These are phyloP conservation scores for Achaetomiella virescens DNA, from an alignment of 495 filamentous ascomycete genomes.

Conservation along the genomic window DNA sequence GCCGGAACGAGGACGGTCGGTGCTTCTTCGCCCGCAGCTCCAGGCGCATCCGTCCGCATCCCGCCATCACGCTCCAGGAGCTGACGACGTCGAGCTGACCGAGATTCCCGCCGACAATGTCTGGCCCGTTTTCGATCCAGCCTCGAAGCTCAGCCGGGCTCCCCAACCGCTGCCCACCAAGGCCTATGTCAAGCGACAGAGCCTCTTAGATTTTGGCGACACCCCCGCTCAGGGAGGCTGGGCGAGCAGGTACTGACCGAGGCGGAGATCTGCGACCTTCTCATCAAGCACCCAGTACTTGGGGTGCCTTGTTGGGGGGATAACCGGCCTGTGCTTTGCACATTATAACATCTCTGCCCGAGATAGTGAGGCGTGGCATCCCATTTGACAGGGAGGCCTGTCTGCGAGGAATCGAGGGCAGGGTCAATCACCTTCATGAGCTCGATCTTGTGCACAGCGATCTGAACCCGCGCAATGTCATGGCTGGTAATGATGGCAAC, in stretches of 20 bases:
- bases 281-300: not conserved
- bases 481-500: slow-evolving; percentile 25
- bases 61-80: too few relatives aligned
- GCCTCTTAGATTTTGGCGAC: not conserved
- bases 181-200: not conserved
- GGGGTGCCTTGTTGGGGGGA: not conserved
- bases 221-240: not conserved
- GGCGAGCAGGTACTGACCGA: not conserved
- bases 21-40: not conserved
- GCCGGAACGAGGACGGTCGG: not conserved
- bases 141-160: not conserved
- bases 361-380: not conserved
- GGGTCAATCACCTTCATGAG: slow-evolving; percentile 30
- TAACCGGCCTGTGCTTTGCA: slow-evolving; percentile 8
- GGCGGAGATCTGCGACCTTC: not conserved
- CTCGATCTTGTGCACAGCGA: slow-evolving; percentile 37
- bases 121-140: not conserved
- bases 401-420: not conserved
- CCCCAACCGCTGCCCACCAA: not conserved
- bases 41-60: too few relatives aligned
- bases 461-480: slow-evolving; percentile 35
- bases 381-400: not conserved
- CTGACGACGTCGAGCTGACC: not conserved
- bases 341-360: not conserved
- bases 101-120: not conserved